phyloP scores from a whole-genome alignment of 306 rosid genomes.

The Vigna trinervia region DNA sequence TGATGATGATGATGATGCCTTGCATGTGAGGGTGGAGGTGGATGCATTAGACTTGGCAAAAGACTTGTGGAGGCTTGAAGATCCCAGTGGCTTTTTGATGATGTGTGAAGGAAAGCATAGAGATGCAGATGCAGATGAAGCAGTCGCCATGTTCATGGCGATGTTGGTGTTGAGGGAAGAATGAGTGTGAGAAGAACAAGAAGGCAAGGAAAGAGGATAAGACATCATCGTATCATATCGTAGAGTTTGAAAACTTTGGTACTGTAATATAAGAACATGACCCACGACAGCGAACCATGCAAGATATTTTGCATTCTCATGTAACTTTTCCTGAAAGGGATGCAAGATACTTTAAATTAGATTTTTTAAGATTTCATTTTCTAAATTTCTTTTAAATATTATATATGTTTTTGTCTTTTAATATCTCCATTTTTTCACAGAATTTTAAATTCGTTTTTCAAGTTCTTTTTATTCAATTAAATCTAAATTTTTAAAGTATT shows the following conservation, averaged over 20 bases:
- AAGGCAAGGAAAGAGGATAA: slow-evolving; percentile 38
- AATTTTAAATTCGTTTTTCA: too few relatives aligned
- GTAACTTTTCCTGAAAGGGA: slow-evolving; percentile 17
- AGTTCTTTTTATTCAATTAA: too few relatives aligned
- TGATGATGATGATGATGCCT: slow-evolving; percentile 48
- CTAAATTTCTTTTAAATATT: too few relatives aligned
- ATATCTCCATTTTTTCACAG: too few relatives aligned
- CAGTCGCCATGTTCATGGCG: slow-evolving; percentile 44
- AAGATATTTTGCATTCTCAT: slow-evolving; percentile 44
- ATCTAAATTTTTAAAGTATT: too few relatives aligned
- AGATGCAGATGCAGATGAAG: slow-evolving; percentile 37
- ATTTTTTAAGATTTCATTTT: too few relatives aligned
- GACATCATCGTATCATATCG: slow-evolving; percentile 32
- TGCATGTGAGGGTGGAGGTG: slow-evolving; percentile 50
- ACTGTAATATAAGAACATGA: neutral
- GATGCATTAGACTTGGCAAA: slow-evolving; percentile 13
- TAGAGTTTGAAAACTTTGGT: neutral
- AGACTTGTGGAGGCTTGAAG: slow-evolving; percentile 37
- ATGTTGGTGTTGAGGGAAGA: slow-evolving; percentile 7
- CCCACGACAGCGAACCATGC: neutral
- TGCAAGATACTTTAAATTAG: neutral
- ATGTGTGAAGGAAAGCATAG: slow-evolving; percentile 40
- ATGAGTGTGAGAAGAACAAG: slow-evolving; percentile 39
- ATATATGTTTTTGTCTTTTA: too few relatives aligned
- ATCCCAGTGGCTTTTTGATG: neutral